These are phyloP conservation scores for Paratinospora sagittata DNA, from an alignment of 164 flowering plant species.

Conservation along the genomic window DNA sequence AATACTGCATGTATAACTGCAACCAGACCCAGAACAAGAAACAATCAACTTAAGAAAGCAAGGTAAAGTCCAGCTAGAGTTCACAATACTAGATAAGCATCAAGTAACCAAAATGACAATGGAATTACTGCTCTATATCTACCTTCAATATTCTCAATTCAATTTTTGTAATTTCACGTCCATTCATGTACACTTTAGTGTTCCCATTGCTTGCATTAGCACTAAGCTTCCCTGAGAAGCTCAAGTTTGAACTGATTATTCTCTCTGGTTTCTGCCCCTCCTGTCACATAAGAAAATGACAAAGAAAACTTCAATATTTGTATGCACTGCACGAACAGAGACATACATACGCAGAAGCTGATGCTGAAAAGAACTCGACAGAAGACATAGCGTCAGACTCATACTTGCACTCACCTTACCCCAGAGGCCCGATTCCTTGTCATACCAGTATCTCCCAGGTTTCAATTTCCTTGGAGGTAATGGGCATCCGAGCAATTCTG, in stretches of 20 bases:
- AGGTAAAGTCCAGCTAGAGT: background rate
- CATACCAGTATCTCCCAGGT: conserved; percentile 97
- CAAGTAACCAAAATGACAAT: background rate
- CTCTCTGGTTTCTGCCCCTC: conserved; percentile 93
- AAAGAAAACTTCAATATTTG: background rate
- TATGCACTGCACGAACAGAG: background rate
- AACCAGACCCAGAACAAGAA: too few relatives aligned
- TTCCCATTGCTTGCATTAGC: conserved; percentile 84
- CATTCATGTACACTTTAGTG: conserved; percentile 86
- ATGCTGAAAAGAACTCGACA: background rate
- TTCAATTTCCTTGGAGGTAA: conserved; percentile 81
- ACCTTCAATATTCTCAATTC: conserved; percentile 83
- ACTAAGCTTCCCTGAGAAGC: conserved; percentile 75
- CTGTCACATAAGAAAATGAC: conserved; percentile 34
- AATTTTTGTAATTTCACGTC: conserved; percentile 84
- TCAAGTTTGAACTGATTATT: conserved; percentile 80
- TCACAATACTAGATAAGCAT: background rate
- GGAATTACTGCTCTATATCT: background rate
- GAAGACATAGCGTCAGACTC: background rate
- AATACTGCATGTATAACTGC: too few relatives aligned
- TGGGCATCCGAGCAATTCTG: conserved; percentile 69
- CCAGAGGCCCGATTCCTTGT: conserved; percentile 95
- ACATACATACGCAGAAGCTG: background rate
- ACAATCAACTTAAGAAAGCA: too few relatives aligned
- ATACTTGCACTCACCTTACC: conserved; percentile 61